Evolutionary conservation across 2,329 filamentous ascomycete species (phyloP).

Genomic region (Talaromyces sp.): DNA sequence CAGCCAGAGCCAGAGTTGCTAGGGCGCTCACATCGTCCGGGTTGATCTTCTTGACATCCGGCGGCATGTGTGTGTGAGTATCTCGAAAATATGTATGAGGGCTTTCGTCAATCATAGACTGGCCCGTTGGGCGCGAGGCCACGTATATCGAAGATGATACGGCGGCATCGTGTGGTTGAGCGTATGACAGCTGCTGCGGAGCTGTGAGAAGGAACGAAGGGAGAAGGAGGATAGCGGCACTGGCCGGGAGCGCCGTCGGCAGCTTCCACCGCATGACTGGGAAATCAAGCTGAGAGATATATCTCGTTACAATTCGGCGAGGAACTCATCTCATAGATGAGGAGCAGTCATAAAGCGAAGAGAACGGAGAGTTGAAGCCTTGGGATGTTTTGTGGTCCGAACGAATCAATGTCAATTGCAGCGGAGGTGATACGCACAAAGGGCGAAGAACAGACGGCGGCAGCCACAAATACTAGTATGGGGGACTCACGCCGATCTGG

Average conservation of each 20-base stretch:
- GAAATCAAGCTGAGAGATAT: constrained; percentile 22
- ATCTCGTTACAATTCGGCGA: constrained; percentile 17
- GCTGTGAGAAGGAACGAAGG: constrained; percentile 54
- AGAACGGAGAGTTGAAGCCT: not conserved
- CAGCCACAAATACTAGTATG: not conserved
- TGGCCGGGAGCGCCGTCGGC: constrained; percentile 52
- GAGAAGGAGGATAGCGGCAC: constrained; percentile 58
- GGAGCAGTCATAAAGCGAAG: not conserved
- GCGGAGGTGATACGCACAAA: not conserved
- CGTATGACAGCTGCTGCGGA: constrained; percentile 58
- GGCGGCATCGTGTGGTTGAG: constrained; percentile 18
- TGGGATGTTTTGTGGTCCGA: not conserved
- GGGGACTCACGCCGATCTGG: not conserved
- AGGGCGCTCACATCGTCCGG: constrained; percentile 79
- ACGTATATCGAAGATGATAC: constrained; percentile 14
- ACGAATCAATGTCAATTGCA: not conserved
- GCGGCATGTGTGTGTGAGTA: constrained; percentile 22
- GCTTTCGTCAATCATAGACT: constrained; percentile 20
- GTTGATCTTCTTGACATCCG: constrained; percentile 32
- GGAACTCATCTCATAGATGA: constrained; percentile 18
- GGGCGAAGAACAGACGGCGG: not conserved
- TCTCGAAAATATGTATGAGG: constrained; percentile 21
- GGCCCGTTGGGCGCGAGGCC: constrained; percentile 23
- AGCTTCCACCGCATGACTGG: constrained; percentile 62
- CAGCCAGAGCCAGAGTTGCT: constrained; percentile 94